These are phyloP conservation scores for Phragmites australis DNA, from an alignment of 176 grass and related monocot genomes.

Conservation along the genomic window DNA sequence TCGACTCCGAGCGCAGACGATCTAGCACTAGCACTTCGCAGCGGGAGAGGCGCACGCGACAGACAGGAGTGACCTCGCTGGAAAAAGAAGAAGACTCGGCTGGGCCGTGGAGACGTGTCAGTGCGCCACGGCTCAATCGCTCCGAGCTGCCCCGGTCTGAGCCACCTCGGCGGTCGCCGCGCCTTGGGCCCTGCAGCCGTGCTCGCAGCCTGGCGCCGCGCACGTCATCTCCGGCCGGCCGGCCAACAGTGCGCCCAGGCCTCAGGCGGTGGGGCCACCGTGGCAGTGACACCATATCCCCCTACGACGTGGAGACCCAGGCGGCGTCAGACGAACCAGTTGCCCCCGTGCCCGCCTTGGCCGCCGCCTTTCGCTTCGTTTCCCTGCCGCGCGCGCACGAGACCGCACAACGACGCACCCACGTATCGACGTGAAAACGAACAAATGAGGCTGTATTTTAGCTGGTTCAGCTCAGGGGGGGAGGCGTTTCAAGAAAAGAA, in stretches of 20 bases:
- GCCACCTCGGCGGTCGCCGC: not conserved
- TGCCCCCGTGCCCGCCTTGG: not conserved
- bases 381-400: not conserved
- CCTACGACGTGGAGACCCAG: conserved; percentile 22
- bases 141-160: not conserved
- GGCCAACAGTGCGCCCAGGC: conserved; percentile 19
- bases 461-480: not conserved
- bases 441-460: not conserved
- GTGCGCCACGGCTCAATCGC: not conserved
- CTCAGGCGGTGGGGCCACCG: not conserved
- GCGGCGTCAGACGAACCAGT: not conserved
- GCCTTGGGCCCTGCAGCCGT: not conserved
- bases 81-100: too few species aligned
- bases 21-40: conserved; percentile 35
- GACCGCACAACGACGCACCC: too few species aligned
- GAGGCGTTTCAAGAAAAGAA: not conserved
- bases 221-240: not conserved
- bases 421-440: not conserved
- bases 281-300: conserved; percentile 15
- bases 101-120: conserved; percentile 35
- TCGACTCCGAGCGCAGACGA: not conserved
- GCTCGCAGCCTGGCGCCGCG: conserved; percentile 11
- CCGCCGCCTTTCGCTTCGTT: not conserved
- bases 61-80: not conserved
- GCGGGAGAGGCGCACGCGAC: not conserved